Conservation (phyloP, 352 stramenopile genomes). For the Blastocystis sp. region DNA sequence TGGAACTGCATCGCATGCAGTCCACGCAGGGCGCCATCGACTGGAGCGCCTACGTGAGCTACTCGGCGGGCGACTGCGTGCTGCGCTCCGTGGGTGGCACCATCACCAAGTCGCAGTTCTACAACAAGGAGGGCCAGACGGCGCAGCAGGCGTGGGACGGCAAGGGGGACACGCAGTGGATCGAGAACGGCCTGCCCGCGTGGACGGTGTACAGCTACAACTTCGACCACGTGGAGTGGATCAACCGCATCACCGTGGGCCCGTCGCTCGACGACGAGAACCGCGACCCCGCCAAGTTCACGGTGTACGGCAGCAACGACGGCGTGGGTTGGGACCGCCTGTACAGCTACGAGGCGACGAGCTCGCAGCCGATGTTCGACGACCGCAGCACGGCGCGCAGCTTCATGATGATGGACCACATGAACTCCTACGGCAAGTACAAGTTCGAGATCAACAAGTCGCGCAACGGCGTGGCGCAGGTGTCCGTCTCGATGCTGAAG, state of each 20-base stretch:
- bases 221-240: slow-evolving; percentile 63
- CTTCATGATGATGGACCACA: slow-evolving; percentile 68
- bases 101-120: slow-evolving; percentile 58
- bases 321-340: slow-evolving; percentile 36
- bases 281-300: slow-evolving; percentile 42
- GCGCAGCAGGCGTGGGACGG: slow-evolving; percentile 56
- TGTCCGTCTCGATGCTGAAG: slow-evolving; percentile 1
- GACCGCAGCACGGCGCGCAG: not conserved
- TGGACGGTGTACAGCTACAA: slow-evolving; percentile 64
- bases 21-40: not conserved
- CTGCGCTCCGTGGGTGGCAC: slow-evolving; percentile 31
- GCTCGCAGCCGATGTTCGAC: slow-evolving; percentile 10
- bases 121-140: slow-evolving; percentile 57
- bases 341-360: not conserved
- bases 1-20: slow-evolving; percentile 42
- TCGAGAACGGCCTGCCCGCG: slow-evolving; percentile 61
- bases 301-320: slow-evolving; percentile 59
- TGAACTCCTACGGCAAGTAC: slow-evolving; percentile 64
- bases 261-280: slow-evolving; percentile 30
- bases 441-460: slow-evolving; percentile 35
- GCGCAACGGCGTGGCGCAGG: slow-evolving; percentile 11
- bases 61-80: slow-evolving; percentile 41
- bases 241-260: slow-evolving; percentile 34
- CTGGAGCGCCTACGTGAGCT: slow-evolving; percentile 39
- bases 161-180: slow-evolving; percentile 51